Evolutionary conservation across 345 rosid genomes (phyloP).

Genomic region (Leavenworthia alabamica): DNA sequence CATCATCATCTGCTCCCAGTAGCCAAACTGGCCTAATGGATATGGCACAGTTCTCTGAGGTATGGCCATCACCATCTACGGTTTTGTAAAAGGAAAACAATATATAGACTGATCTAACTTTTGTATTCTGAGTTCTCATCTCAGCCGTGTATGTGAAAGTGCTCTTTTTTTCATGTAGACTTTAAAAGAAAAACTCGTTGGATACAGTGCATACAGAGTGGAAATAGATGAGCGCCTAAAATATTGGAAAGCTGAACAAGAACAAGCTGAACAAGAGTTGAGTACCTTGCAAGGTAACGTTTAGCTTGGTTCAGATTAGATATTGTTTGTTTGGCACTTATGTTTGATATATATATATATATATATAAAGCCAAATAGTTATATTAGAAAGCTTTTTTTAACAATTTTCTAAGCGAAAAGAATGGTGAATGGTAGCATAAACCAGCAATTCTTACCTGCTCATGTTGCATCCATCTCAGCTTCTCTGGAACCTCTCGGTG

Average conservation of each 20-base stretch:
- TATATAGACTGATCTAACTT: no score
- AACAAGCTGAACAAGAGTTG: conserved; percentile 24
- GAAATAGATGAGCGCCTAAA: conserved; percentile 13
- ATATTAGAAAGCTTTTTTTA: no score
- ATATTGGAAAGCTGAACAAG: conserved; percentile 17
- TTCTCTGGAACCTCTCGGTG: conserved; percentile 29
- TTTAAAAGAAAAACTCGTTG: conserved; percentile 20
- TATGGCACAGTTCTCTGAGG: conserved; percentile 11
- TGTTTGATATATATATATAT: no score
- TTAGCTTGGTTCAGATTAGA: background rate
- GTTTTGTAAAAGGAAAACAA: no score
- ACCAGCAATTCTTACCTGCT: no score
- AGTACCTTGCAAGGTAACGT: conserved; percentile 41
- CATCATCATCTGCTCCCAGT: background rate
- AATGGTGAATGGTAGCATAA: no score
- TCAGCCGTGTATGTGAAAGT: background rate
- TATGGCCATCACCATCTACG: no score
- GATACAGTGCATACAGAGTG: conserved; percentile 18
- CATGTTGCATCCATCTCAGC: conserved; percentile 23
- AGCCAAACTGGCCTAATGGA: conserved; percentile 14
- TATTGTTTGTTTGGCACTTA: background rate
- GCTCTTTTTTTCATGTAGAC: conserved; percentile 27
- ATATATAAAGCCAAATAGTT: no score
- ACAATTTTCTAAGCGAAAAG: no score
- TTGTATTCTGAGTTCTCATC: no score